Evolutionary conservation across 2,329 filamentous ascomycete genomes (phyloP), one percentile per base, ranked within the genome.

Genomic region (Monilinia fructigena): DNA sequence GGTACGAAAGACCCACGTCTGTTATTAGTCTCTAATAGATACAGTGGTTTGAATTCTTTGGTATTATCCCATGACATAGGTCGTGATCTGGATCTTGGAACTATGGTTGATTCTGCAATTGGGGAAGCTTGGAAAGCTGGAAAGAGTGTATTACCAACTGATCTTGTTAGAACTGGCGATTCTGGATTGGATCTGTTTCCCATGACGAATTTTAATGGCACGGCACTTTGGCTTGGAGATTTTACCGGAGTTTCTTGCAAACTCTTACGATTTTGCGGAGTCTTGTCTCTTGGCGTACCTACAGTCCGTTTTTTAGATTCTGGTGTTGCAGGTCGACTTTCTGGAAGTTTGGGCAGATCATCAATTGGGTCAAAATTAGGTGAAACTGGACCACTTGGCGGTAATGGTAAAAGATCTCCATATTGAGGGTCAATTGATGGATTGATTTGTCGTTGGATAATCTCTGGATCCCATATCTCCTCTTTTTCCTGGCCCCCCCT

Each of bases 31-130:
- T 96, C 91, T 8, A 96, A 86, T 28, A 97, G 86, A 77, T 91
- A 94, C 11, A 97, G 80, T 0, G 93, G 93, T 71, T 90, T 88
- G 73, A 93, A 89, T 74, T 95, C 92, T 65, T 85, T 85, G 23
- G 82, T 83, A 50, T 66, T 85, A 55, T 87, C 86, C 86, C 86
- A 88, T 0, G 85, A 88, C 16, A 80, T 86, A 16, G 85, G 85
- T 6, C 86, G 81, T 28, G 80, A 73, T 53, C 78, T 75, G 60
- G 78, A 76, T 71, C 79, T 81, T 18, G 72, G 71, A 18, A 76
- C 75, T 75, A 65, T 70, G 73, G 23, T 75, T n/a, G 70, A 69
- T 47, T 74, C 70, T 53, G 67, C 74, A 72, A 53, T 70, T 55
- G 68, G 67, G 50, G 75, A 77, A 38, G 72, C 52, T 69, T 55